phyloP scores from a whole-genome alignment of 2,329 filamentous ascomycete species.

The Aspergillus spinulosporus region DNA sequence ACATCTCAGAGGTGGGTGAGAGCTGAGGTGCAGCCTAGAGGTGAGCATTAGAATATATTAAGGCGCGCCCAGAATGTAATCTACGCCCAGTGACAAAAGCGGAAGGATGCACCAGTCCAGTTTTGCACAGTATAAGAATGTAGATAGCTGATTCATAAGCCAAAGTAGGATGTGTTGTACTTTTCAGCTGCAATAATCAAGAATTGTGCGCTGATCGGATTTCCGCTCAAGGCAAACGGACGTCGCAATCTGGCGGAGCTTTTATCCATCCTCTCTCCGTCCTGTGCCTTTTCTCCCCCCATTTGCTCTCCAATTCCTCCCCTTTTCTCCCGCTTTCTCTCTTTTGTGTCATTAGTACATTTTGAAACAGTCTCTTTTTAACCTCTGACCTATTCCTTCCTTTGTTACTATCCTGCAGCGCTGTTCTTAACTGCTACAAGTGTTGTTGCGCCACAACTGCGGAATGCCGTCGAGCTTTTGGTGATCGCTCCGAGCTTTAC shows the following conservation, averaged over 20 bases:
- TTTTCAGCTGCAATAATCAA: not conserved
- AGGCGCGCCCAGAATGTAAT: not conserved
- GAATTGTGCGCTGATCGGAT: constrained; percentile 2
- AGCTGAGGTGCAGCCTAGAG: constrained; percentile 2
- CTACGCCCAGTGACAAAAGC: not conserved
- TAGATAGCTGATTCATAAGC: not conserved
- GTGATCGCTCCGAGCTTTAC: not conserved
- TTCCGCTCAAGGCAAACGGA: not conserved
- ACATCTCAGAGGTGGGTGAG: not conserved
- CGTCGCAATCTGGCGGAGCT: not conserved
- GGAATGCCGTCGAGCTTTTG: constrained; percentile 18
- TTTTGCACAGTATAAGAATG: not conserved
- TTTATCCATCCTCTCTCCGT: not conserved
- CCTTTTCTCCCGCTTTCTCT: not conserved
- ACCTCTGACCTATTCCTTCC: not conserved
- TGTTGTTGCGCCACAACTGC: constrained; percentile 18
- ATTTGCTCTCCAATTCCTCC: not conserved
- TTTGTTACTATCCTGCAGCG: constrained; percentile 1
- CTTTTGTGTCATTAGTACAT: not conserved
- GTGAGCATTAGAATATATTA: not conserved
- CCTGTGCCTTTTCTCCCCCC: not conserved
- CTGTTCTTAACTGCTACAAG: not conserved
- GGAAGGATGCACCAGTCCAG: not conserved
- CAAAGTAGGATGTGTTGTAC: not conserved
- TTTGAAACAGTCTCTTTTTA: not conserved